These are phyloP conservation scores for Porphyrellus cyaneotinctus DNA, from an alignment of 768 basidiomycete species.

Conservation along the genomic window DNA sequence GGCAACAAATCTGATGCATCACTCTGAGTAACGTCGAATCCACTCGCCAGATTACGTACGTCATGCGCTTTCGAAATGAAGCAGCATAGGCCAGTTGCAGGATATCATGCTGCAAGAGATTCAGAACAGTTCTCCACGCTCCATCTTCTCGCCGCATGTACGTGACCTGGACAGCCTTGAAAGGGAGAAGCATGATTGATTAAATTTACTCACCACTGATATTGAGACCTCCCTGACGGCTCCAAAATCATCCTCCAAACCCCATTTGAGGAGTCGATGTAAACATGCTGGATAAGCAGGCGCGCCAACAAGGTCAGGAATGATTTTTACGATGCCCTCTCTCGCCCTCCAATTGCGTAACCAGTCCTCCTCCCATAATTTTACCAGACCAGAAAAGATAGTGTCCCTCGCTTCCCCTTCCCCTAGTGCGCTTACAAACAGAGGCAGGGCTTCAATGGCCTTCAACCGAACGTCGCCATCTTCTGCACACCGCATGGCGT, in stretches of 20 bases:
- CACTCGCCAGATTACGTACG: constrained; percentile 43
- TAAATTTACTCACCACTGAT: constrained; percentile 46
- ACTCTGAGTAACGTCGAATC: constrained; percentile 12
- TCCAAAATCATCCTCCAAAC: constrained; percentile 75
- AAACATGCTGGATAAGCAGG: constrained; percentile 44
- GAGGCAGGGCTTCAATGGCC: constrained; percentile 60
- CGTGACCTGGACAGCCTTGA: constrained; percentile 41
- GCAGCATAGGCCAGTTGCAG: constrained; percentile 42
- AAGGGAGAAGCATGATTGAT: constrained; percentile 6
- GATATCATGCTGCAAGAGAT: constrained; percentile 40
- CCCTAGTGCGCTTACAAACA: constrained; percentile 53
- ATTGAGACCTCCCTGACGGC: constrained; percentile 80
- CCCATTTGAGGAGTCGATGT: constrained; percentile 52
- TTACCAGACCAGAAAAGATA: constrained; percentile 45
- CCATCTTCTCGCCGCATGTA: constrained; percentile 40
- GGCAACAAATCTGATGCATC: constrained; percentile 57
- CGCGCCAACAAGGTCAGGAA: constrained; percentile 49
- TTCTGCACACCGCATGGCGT: constrained; percentile 48
- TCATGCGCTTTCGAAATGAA: constrained; percentile 61
- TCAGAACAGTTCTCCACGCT: constrained; percentile 33
- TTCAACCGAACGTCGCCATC: constrained; percentile 69
- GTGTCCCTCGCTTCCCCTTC: constrained; percentile 40
- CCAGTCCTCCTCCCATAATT: constrained; percentile 53
- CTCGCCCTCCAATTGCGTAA: constrained; percentile 80
- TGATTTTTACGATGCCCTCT: constrained; percentile 57